These are phyloP conservation scores for Gypsophila paniculata DNA, from an alignment of 179 eudicot species.

Conservation along the genomic window DNA sequence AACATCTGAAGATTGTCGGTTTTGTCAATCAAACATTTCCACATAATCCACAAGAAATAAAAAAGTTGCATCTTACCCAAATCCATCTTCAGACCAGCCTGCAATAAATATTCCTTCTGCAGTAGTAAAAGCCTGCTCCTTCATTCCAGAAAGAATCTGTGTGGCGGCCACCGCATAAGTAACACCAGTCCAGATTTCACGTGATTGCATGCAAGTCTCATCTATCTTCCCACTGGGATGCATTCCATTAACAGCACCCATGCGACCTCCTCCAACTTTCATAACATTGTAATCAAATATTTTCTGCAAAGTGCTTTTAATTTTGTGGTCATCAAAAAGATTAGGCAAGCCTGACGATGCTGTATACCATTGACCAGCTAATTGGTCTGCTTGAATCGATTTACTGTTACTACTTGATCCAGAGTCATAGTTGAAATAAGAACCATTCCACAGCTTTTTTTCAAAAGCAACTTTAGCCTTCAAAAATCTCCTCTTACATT, in stretches of 20 bases:
- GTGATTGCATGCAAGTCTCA: conserved; percentile 96
- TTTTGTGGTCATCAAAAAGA: conserved; percentile 66
- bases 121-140: conserved; percentile 69
- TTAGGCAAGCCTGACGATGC: conserved; percentile 86
- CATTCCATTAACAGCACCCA: conserved; percentile 99
- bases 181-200: conserved; percentile 95
- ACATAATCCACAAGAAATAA: too few relatives aligned
- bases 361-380: conserved; percentile 96
- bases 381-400: conserved; percentile 91
- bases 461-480: conserved; percentile 69
- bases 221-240: conserved; percentile 87
- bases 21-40: neutral
- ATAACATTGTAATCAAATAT: conserved; percentile 83
- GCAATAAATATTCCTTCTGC: conserved; percentile 88
- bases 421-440: conserved; percentile 94
- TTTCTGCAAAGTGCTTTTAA: conserved; percentile 66
- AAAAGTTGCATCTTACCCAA: conserved; percentile 48
- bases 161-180: conserved; percentile 91
- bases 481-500: conserved; percentile 56
- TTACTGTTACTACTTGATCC: conserved; percentile 92
- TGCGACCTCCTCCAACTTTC: conserved; percentile 80
- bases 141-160: conserved; percentile 94
- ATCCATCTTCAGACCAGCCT: conserved; percentile 98
- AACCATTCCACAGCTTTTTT: conserved; percentile 80
- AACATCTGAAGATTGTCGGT: too few relatives aligned